phyloP scores from a whole-genome alignment of 2,329 filamentous ascomycete genomes.

The Gaeumannomyces sp. region DNA sequence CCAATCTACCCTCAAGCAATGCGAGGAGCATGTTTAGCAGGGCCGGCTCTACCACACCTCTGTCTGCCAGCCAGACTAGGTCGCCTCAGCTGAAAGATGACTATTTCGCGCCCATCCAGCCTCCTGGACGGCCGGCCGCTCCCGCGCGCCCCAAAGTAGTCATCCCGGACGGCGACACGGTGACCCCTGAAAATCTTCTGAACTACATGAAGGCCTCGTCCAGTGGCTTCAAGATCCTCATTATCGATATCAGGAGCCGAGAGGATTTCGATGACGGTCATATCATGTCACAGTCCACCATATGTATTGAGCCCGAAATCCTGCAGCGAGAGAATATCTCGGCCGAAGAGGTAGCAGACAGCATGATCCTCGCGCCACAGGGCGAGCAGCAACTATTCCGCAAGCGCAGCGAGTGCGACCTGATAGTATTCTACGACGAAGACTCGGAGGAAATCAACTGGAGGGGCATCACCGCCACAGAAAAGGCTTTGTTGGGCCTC shows the following conservation, averaged over 20 bases:
- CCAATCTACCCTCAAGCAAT: constrained; percentile 59
- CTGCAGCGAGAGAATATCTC: constrained; percentile 58
- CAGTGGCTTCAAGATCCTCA: constrained; percentile 56
- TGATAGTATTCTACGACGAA: constrained; percentile 89
- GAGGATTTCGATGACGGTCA: constrained; percentile 83
- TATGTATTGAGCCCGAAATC: constrained; percentile 82
- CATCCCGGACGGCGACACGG: constrained; percentile 48
- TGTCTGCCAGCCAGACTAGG: constrained; percentile 21
- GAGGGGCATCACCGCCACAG: constrained; percentile 20
- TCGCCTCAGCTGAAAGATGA: constrained; percentile 22
- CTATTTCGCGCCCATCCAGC: constrained; percentile 27
- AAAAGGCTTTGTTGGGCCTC: constrained; percentile 60
- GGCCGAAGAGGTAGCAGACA: constrained; percentile 8
- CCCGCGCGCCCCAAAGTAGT: constrained; percentile 33
- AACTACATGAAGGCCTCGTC: constrained; percentile 56
- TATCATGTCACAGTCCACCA: constrained; percentile 73
- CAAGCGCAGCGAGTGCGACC: constrained; percentile 67
- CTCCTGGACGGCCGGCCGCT: constrained; percentile 18
- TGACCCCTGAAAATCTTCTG: constrained; percentile 65
- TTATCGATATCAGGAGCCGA: constrained; percentile 80
- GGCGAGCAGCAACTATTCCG: constrained; percentile 71
- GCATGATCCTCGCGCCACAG: constrained; percentile 51
- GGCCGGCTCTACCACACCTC: constrained; percentile 44
- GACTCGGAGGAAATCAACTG: constrained; percentile 50
- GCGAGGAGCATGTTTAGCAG: constrained; percentile 58